phyloP scores from a whole-genome alignment of 495 filamentous ascomycete genomes.

The Penicillium robsamsonii region DNA sequence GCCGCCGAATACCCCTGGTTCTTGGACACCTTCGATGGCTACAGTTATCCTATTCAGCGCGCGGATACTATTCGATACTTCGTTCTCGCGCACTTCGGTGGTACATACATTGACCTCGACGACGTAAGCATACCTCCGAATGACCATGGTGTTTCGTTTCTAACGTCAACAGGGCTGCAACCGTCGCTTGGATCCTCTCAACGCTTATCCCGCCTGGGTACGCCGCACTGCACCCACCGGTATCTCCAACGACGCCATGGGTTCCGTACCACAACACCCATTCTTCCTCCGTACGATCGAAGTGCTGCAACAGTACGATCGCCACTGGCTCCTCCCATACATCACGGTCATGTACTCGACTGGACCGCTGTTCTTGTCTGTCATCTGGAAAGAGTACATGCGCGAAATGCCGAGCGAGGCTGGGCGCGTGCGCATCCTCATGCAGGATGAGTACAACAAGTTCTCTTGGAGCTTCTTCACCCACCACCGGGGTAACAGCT shows the following conservation, averaged over 20 bases:
- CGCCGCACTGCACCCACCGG: slow-evolving; percentile 78
- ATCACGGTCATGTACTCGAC: slow-evolving; percentile 88
- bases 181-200: slow-evolving; percentile 73
- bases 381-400: slow-evolving; percentile 82
- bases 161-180: slow-evolving; percentile 65
- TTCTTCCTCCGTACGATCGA: slow-evolving; percentile 78
- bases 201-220: slow-evolving; percentile 79
- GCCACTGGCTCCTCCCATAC: slow-evolving; percentile 77
- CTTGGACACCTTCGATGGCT: slow-evolving; percentile 76
- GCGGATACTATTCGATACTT: slow-evolving; percentile 90
- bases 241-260: slow-evolving; percentile 89
- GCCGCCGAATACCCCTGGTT: slow-evolving; percentile 82
- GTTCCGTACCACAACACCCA: slow-evolving; percentile 72
- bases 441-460: slow-evolving; percentile 67
- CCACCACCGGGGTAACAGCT: slow-evolving; percentile 70
- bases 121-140: slow-evolving; percentile 56
- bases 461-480: slow-evolving; percentile 76
- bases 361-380: slow-evolving; percentile 78
- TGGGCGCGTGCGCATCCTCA: slow-evolving; percentile 53
- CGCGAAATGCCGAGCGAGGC: slow-evolving; percentile 36
- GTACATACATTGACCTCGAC: slow-evolving; percentile 87
- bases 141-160: slow-evolving; percentile 4
- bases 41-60: slow-evolving; percentile 78
- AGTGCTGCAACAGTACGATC: slow-evolving; percentile 65
- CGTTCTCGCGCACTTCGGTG: slow-evolving; percentile 76